Percentiles rank a stretch among this genome's conserved stretches.
Evolutionary conservation across 2,329 filamentous ascomycete species (phyloP).

Genomic region (Talaromyces sp.): DNA sequence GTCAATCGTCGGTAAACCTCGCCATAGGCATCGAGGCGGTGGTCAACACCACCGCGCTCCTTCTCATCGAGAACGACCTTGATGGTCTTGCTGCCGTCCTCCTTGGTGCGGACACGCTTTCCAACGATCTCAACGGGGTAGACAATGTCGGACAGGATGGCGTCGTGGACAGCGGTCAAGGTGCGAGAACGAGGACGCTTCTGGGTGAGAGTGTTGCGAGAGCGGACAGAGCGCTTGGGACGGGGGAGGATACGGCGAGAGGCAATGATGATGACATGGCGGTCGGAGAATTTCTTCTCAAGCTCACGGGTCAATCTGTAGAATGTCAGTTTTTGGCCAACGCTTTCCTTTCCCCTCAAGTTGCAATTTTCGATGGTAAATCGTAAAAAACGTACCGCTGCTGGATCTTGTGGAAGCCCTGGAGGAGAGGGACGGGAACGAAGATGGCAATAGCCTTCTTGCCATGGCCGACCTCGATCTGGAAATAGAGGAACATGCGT

Average conservation of each 20-base stretch:
- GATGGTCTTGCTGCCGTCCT: constrained; percentile 96
- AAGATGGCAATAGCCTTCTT: constrained; percentile 99
- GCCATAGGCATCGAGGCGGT: constrained; percentile 98
- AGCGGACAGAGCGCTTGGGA: constrained; percentile 96
- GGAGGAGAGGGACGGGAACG: constrained; percentile 98
- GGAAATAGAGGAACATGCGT: constrained; percentile 34
- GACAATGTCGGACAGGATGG: constrained; percentile 95
- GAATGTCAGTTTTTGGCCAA: neutral
- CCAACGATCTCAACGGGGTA: constrained; percentile 99
- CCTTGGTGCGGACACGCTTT: constrained; percentile 97
- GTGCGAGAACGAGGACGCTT: constrained; percentile 98
- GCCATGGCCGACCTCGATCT: constrained; percentile 99
- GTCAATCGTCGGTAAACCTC: constrained; percentile 99
- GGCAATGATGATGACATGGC: constrained; percentile 97
- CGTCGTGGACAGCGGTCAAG: constrained; percentile 96
- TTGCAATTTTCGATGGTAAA: too few relatives aligned
- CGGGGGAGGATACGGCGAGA: constrained; percentile 98
- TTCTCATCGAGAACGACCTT: constrained; percentile 99
- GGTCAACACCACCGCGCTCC: constrained; percentile 98
- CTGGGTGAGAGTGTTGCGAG: constrained; percentile 93
- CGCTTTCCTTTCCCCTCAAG: too few relatives aligned
- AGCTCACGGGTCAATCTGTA: constrained; percentile 97
- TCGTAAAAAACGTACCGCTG: constrained; percentile 83
- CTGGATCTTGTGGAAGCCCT: constrained; percentile 99
- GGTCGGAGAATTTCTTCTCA: constrained; percentile 99